These are phyloP conservation scores for Ceratocystis alfenasii DNA, from an alignment of 2,329 filamentous ascomycete genomes.

Conservation along the genomic window DNA sequence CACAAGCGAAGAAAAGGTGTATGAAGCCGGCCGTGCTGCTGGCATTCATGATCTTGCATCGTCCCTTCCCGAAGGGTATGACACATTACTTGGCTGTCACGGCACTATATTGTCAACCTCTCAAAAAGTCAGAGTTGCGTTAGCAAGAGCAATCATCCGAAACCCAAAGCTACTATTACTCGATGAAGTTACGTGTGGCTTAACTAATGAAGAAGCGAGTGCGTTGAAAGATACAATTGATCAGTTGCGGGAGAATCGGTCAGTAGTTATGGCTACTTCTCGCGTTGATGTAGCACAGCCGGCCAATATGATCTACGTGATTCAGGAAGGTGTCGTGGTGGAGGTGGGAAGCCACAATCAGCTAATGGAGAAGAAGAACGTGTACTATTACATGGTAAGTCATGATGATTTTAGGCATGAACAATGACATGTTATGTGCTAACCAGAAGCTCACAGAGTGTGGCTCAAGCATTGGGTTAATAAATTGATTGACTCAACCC, in stretches of 20 bases:
- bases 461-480: conserved; percentile 17
- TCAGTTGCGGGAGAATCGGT: conserved; percentile 25
- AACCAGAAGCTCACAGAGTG: conserved; percentile 6
- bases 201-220: conserved; percentile 47
- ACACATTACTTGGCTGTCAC: conserved; percentile 49
- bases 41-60: conserved; percentile 67
- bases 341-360: conserved; percentile 38
- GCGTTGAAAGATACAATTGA: conserved; percentile 37
- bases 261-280: conserved; percentile 35
- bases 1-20: conserved; percentile 5
- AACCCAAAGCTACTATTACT: conserved; percentile 51
- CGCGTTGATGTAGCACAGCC: conserved; percentile 34
- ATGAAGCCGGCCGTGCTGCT: conserved; percentile 35
- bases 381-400: conserved; percentile 43
- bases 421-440: not conserved
- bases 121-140: conserved; percentile 52
- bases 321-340: conserved; percentile 33
- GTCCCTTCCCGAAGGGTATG: conserved; percentile 47
- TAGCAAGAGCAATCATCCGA: conserved; percentile 52
- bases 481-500: not conserved
- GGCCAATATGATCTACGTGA: conserved; percentile 36
- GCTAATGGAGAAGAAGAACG: conserved; percentile 39
- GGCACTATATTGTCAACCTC: conserved; percentile 54
- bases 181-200: conserved; percentile 55
- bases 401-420: too few species aligned